Conservation (phyloP, 306 rosid species). For the Sechiopsis laciniata region DNA sequence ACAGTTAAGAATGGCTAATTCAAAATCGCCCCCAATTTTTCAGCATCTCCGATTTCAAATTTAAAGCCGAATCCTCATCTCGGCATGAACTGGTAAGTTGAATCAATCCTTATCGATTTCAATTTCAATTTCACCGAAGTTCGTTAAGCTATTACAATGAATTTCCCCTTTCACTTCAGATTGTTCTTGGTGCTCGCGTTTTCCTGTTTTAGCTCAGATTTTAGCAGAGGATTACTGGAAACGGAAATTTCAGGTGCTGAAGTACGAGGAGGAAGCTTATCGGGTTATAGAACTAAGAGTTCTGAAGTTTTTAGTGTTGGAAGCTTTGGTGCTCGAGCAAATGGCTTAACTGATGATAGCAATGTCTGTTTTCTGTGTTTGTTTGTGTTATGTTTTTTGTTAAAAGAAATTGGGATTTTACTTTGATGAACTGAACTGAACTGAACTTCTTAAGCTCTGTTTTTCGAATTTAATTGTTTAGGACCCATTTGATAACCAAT, state of each 20-base stretch:
- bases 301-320: constrained; percentile 28
- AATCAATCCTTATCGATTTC: not conserved
- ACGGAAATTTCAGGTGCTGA: constrained; percentile 3
- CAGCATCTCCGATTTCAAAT: not conserved
- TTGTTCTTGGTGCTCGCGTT: constrained; percentile 24
- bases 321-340: constrained; percentile 44
- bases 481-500: not conserved
- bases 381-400: not conserved
- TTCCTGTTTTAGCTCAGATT: constrained; percentile 23
- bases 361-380: constrained; percentile 22
- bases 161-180: constrained; percentile 16
- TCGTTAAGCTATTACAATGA: constrained; percentile 19
- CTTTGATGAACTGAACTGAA: not conserved
- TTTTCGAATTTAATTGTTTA: not conserved
- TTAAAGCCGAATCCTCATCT: not conserved
- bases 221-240: constrained; percentile 11
- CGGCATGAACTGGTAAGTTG: not conserved
- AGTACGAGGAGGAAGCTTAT: constrained; percentile 22
- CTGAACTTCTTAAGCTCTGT: not conserved
- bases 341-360: constrained; percentile 40
- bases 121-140: not conserved
- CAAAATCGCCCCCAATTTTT: constrained; percentile 17
- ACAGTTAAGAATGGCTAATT: constrained; percentile 22
- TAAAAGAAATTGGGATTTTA: not conserved
- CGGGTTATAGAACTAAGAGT: constrained; percentile 11